Base-by-base conservation (phyloP, 345 rosid species). In the Bruguiera sexangula region DNA sequence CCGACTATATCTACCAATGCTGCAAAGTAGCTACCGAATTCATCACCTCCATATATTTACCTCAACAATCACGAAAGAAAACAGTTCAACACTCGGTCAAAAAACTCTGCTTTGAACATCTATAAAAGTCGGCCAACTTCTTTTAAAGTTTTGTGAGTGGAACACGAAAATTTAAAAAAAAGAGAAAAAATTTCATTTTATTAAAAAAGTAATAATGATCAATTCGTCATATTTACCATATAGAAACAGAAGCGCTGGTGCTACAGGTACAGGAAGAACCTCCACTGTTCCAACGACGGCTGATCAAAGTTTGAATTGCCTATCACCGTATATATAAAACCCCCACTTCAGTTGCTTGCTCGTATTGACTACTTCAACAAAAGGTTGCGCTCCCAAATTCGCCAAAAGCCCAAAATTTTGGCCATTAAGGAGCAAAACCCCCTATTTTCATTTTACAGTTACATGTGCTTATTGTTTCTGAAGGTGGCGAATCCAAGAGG, bases 401-500 rank as follows among this genome's bases (percentile, higher is more conserved):
- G 16, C 18, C 61, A 32, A 29, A 39, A 19, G 6, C 31, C 55
- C 7, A 21, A 52, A 30, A 8, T 24, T 56, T 56, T 9, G 10
- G 24, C 2, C 2, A 22, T 24, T 13, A 51, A 8, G 3, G 15
- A 48, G 21, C 48, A 27, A 50, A 29, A 10, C 1, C 7, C 51
- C 9, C 4, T 6, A 6, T 16, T 15, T 61, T 61, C 27, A 19
- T 29, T 19, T 24, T 27, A 20, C 29, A 36, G 20, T 60, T 72
- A n/a, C 75, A 81, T 74, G 81, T 81, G 75, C 75, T 57, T 75
- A 6, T 58, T 68, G 16, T n/a, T 52, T 34, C 32, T 69, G 36
- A 81, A 75, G 79, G 81, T 81, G 84, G 84, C 84, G 81, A 73
- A 69, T 63, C 77, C 59, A 29, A 62, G 60, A 73, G 72, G 30